Evolutionary conservation across 1,284 basidiomycete species (phyloP), one percentile per base, ranked within the genome.

Genomic region (Cryptococcus floricola): DNA sequence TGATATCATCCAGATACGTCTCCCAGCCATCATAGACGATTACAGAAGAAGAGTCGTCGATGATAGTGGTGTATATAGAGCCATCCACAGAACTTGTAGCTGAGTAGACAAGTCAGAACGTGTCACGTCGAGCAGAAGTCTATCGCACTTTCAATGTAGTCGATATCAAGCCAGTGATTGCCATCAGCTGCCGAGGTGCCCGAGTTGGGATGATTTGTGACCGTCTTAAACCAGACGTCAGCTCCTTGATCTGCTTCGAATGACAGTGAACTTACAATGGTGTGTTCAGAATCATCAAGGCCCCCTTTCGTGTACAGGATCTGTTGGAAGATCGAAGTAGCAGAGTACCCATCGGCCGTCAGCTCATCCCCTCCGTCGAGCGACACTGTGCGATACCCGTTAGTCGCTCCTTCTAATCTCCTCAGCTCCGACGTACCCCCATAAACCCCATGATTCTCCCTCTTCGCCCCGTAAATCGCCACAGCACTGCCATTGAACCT

Each of bases 261-360:
- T 34, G 18, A 27, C 39, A 34, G 46, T 34, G 44, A 37, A 31
- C 59, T 50, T 44, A 66, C 64, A 10, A 66, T 39, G 1, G 38
- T 58, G 53, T 66, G 64, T 44, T 48, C 50, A 16, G 45, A 52
- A 16, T 52, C 38, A 27, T 43, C 48, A 5, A 66, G 39, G 19
- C 48, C 54, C 9, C 31, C 25, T 19, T 31, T 49, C n/a, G 50
- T 12, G 45, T 48, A 61, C 13, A 66, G 34, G 2, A 56, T 28
- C 19, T 50, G 47, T 37, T 63, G 54, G 19, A 56, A 59, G 10
- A 45, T 2, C 1, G 37, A 18, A 5, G 38, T 28, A 2, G 14
- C 38, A 2, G 53, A 46, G 34, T 59, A 53, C 6, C 55, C 61
- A 31, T 50, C 34, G 10, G 51, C 41, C 31, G 45, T 56, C 8